These are phyloP conservation scores for Penicillium sp. DNA, from an alignment of 2,329 filamentous ascomycete genomes.

Conservation along the genomic window DNA sequence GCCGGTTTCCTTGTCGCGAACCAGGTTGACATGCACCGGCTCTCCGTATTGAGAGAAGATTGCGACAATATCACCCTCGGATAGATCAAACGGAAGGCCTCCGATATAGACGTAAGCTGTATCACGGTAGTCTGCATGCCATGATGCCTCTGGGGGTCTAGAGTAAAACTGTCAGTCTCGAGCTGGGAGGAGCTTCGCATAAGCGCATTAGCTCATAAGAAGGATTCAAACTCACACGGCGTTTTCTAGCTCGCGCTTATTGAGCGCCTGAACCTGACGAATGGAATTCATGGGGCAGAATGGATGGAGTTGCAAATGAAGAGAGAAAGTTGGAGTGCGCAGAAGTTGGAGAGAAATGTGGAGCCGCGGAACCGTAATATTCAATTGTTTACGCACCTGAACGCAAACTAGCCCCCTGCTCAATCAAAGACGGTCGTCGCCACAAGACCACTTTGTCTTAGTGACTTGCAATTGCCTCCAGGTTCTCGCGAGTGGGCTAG, in stretches of 20 bases:
- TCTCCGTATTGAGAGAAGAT: conserved; percentile 98
- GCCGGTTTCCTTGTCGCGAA: conserved; percentile 92
- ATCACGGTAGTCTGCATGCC: conserved; percentile 97
- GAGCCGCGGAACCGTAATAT: conserved; percentile 30
- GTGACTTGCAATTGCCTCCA: not conserved
- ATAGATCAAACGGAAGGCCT: conserved; percentile 86
- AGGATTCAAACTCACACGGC: conserved; percentile 63
- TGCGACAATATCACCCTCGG: conserved; percentile 91
- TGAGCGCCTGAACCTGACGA: conserved; percentile 86
- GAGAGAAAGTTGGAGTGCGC: conserved; percentile 7
- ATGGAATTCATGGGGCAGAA: conserved; percentile 81
- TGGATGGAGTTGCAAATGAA: not conserved
- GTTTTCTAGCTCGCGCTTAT: conserved; percentile 90
- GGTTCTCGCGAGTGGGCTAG: not conserved
- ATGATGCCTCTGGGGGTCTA: conserved; percentile 82
- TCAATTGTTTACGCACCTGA: conserved; percentile 27
- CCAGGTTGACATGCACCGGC: conserved; percentile 87
- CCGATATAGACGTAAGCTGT: conserved; percentile 97
- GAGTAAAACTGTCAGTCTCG: conserved; percentile 11
- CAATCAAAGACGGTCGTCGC: conserved; percentile 12
- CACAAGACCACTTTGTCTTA: not conserved
- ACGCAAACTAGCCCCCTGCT: conserved; percentile 15
- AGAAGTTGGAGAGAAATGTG: conserved; percentile 19
- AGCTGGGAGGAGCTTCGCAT: conserved; percentile 3
- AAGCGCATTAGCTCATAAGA: conserved; percentile 10